phyloP scores from a whole-genome alignment of 495 filamentous ascomycete genomes.

The Gamarada debralockiae region DNA sequence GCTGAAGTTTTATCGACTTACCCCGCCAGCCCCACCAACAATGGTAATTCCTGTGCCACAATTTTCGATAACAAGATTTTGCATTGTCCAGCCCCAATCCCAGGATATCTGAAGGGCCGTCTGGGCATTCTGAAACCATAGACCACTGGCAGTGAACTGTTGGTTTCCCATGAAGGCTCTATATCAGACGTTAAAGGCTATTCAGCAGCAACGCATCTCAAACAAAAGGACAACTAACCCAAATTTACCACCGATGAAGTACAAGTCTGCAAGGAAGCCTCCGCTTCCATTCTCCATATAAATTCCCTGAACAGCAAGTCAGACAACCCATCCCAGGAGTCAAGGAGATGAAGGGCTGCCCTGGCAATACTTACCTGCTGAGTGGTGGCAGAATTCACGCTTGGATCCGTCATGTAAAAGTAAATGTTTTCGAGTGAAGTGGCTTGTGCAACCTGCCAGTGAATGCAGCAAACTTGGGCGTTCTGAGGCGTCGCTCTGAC shows the following conservation, averaged over 20 bases:
- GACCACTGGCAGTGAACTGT: conserved; percentile 56
- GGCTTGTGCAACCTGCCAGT: conserved; percentile 5
- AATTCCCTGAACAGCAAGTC: conserved; percentile 41
- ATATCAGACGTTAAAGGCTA: conserved; percentile 20
- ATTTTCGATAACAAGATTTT: no score
- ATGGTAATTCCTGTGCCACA: no score
- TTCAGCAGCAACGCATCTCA: neutral
- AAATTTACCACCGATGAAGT: conserved; percentile 61
- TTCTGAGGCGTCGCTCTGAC: conserved; percentile 24
- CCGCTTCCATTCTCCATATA: conserved; percentile 72
- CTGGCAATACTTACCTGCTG: neutral
- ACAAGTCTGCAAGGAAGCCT: conserved; percentile 60
- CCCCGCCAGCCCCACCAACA: no score
- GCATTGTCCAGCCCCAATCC: neutral
- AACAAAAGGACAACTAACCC: conserved; percentile 36
- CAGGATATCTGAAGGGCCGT: neutral
- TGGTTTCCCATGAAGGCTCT: conserved; percentile 56
- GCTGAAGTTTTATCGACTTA: no score
- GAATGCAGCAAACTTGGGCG: neutral
- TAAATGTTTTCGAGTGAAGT: neutral
- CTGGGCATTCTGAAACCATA: neutral
- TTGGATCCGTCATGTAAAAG: neutral
- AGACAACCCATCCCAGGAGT: neutral
- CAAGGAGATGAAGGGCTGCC: neutral
- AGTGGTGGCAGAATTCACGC: no score